Base-by-base conservation (phyloP, 768 basidiomycete species). In the Leccinum ochraceum region DNA sequence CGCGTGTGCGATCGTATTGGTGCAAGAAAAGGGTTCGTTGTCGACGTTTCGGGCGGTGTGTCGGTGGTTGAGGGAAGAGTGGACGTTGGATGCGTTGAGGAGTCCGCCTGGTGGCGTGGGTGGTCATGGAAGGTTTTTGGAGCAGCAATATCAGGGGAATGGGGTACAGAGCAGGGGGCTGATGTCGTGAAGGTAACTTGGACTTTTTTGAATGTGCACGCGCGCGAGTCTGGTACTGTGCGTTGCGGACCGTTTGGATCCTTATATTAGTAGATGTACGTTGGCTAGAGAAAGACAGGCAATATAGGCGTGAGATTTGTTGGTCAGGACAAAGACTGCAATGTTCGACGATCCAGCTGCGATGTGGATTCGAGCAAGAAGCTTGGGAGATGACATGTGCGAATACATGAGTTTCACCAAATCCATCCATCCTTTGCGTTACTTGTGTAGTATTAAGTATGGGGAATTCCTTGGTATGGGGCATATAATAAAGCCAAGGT, bases 11-110 rank as follows among this genome's bases (percentile, higher is more conserved):
- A 83, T 95, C 62, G 86, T 87, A 57, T 77, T 98, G 66, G 82
- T 91, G 24, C 87, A 92, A 64, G 95, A 97, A 79, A 97, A 94
- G 74, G 95, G 95, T 26, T 92, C 94, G 6, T 81, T 90, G 69
- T 89, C 92, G 57, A 88, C 90, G 51, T 96, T 97, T 79, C 88
- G 87, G 73, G 77, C 81, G 6, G 79, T 94, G 11, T 92, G 89
- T 79, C 83, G 83, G 69, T 82, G 83, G 64, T 72, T 95, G 65
- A 83, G 87, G 69, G 84, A 86, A 44, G 82, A 85, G 63, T 94
- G 92, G 84, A 78, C 75, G 37, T 66, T 81, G 62, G 81, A 80
- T 26, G 64, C 66, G 67, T 72, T 71, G 1, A 32, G 72, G 60
- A 60, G 70, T 63, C 69, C 58, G 60, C 72, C 59, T 64, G 68